These are phyloP conservation scores for Boletus tomentosulus DNA, from an alignment of 768 basidiomycete genomes.

Conservation along the genomic window DNA sequence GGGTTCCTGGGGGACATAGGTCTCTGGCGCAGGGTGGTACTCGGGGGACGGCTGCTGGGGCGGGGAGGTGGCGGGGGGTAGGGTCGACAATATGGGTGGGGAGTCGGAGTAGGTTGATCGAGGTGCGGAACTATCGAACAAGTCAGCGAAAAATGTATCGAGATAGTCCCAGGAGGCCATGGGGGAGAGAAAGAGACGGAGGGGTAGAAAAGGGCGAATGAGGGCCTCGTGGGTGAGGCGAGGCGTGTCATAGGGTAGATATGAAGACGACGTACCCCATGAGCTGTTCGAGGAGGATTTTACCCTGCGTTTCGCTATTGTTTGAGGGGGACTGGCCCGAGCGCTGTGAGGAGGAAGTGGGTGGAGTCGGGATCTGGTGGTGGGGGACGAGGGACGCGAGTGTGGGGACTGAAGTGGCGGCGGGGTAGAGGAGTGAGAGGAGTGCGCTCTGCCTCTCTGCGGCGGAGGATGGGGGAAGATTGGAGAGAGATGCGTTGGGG, in stretches of 20 bases:
- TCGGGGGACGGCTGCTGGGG: slow-evolving; percentile 28
- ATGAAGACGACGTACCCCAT: slow-evolving; percentile 61
- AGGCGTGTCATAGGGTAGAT: slow-evolving; percentile 9
- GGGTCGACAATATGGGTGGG: slow-evolving; percentile 33
- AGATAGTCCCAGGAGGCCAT: slow-evolving; percentile 33
- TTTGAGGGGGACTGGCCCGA: slow-evolving; percentile 54
- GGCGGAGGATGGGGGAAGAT: slow-evolving; percentile 35
- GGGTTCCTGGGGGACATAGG: slow-evolving; percentile 20
- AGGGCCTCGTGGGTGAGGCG: slow-evolving; percentile 28
- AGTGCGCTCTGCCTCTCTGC: slow-evolving; percentile 74
- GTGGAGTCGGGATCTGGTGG: slow-evolving; percentile 66
- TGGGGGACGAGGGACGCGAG: slow-evolving; percentile 18
- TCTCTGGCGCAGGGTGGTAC: slow-evolving; percentile 42
- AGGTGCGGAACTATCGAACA: slow-evolving; percentile 39
- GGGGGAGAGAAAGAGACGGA: slow-evolving; percentile 11
- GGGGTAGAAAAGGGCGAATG: slow-evolving; percentile 20
- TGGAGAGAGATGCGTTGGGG: slow-evolving; percentile 34
- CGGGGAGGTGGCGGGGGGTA: slow-evolving; percentile 40
- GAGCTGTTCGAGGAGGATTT: slow-evolving; percentile 73
- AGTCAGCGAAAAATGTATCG: slow-evolving; percentile 29
- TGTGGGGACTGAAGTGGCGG: slow-evolving; percentile 35
- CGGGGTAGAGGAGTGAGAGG: slow-evolving; percentile 61
- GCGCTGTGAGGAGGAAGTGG: slow-evolving; percentile 52
- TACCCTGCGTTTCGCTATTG: slow-evolving; percentile 61
- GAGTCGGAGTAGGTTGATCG: slow-evolving; percentile 51